Percentiles rank a stretch among this genome's conserved stretches.
These are phyloP conservation scores for Quercus dentata DNA, from an alignment of 306 rosid species.

Conservation along the genomic window DNA sequence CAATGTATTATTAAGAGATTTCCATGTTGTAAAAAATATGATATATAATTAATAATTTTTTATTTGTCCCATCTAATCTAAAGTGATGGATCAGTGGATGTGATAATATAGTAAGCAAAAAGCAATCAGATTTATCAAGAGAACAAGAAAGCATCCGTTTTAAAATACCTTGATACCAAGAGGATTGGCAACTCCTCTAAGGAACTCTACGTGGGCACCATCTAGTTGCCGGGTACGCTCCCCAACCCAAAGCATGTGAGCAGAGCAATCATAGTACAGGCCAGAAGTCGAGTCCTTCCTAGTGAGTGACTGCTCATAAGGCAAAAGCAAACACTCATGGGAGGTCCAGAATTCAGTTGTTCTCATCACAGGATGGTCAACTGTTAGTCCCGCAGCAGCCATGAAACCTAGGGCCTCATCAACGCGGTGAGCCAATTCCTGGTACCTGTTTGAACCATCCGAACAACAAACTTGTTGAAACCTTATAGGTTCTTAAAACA, in stretches of 20 bases:
- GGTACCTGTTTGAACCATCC: constrained; percentile 45
- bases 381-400: constrained; percentile 72
- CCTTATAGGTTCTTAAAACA: not conserved
- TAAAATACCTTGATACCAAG: constrained; percentile 63
- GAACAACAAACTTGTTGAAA: not conserved
- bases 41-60: not conserved
- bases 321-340: constrained; percentile 71
- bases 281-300: constrained; percentile 76
- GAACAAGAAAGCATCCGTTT: not conserved
- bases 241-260: constrained; percentile 83
- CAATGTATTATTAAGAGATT: not conserved
- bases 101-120: not conserved
- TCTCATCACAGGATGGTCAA: constrained; percentile 63
- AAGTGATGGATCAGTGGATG: not conserved
- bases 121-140: not conserved
- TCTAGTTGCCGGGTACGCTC: constrained; percentile 80
- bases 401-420: constrained; percentile 80
- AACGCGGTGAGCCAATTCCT: constrained; percentile 61
- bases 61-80: not conserved
- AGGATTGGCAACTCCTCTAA: constrained; percentile 70
- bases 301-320: constrained; percentile 71
- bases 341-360: constrained; percentile 86
- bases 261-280: constrained; percentile 68
- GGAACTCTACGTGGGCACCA: constrained; percentile 77
- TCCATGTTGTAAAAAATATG: not conserved